These are phyloP conservation scores for Protomyces arabidopsidicola DNA, from an alignment of 1,139 yeast genomes.

Conservation along the genomic window DNA sequence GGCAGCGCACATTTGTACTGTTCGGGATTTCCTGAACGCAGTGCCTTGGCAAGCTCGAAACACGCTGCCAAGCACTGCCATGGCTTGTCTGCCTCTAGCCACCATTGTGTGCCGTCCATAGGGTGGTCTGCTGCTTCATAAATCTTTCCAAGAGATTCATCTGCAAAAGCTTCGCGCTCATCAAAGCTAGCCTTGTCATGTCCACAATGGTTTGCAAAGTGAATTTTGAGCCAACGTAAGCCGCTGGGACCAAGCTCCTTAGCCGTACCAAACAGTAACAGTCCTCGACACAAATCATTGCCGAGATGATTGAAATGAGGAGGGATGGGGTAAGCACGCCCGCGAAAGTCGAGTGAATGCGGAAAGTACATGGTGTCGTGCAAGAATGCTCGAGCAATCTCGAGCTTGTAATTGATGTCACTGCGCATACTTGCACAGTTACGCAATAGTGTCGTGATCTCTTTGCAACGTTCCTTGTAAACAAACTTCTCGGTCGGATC, in stretches of 20 bases:
- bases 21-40: slow-evolving; percentile 65
- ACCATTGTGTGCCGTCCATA: slow-evolving; percentile 58
- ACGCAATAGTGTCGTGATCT: slow-evolving; percentile 56
- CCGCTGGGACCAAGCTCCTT: slow-evolving; percentile 71
- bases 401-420: slow-evolving; percentile 86
- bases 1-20: slow-evolving; percentile 75
- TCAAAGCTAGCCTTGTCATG: slow-evolving; percentile 74
- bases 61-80: slow-evolving; percentile 93
- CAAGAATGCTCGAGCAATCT: slow-evolving; percentile 83
- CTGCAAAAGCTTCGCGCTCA: slow-evolving; percentile 70
- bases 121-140: slow-evolving; percentile 71
- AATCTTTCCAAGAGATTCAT: slow-evolving; percentile 59
- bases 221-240: slow-evolving; percentile 81
- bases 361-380: slow-evolving; percentile 86
- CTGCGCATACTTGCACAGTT: slow-evolving; percentile 81
- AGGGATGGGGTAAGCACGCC: slow-evolving; percentile 91
- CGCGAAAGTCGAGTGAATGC: slow-evolving; percentile 89
- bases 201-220: slow-evolving; percentile 82
- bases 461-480: slow-evolving; percentile 60
- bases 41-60: slow-evolving; percentile 70
- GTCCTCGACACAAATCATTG: slow-evolving; percentile 81
- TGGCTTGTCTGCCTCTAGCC: slow-evolving; percentile 86
- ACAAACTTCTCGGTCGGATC: slow-evolving; percentile 70
- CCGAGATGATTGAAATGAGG: slow-evolving; percentile 81
- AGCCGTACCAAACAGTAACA: slow-evolving; percentile 85